Base-by-base conservation (phyloP, 371 early-diverging fungal species). In the Chytridiales sp. region DNA sequence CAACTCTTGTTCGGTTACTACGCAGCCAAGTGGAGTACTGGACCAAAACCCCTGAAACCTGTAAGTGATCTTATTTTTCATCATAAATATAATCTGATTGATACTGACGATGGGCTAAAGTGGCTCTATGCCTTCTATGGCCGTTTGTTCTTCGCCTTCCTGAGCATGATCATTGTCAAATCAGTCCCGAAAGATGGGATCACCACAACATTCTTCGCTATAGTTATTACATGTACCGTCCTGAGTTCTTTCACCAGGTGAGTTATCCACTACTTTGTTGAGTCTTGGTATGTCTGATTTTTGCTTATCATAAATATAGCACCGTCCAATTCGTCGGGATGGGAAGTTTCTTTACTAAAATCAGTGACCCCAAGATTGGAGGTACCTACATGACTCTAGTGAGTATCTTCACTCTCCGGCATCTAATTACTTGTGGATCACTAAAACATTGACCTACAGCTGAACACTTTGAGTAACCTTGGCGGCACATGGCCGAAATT, bases 401-500 rank as follows among this genome's bases (percentile, higher is more conserved):
- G 56, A 31, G 66, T 19, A 27, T 38, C 42, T 31, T 50, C 5
- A 34, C 0, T 24, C 39, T 47, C 15, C 39, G 15, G n/a, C 39
- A 39, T 39, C n/a, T 13, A 39, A 13, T n/a, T 13, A 39, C 39
- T n/a, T 39, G 9, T n/a, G 13, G 39, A 39, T 39, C 39, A 39
- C n/a, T 39, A 39, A n/a, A 13, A 39, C n/a, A 39, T 39, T 39
- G 17, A 31, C 17, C 53, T 32, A 5, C 48, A 88, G 89, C 78
- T 98, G 31, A 96, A 96, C 68, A 97, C 97, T 0, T 71, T 97
- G 59, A 89, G 88, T 67, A 98, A 98, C 73, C 89, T 98, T 70
- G 98, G 97, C 49, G 98, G 98, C 34, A 97, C 97, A 1, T 97
- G 94, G 96, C 95, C 97, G 0, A 85, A 88, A 38, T 95, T 86